phyloP scores from a whole-genome alignment of 2,329 filamentous ascomycete genomes.

The Raffaelea albimanens region DNA sequence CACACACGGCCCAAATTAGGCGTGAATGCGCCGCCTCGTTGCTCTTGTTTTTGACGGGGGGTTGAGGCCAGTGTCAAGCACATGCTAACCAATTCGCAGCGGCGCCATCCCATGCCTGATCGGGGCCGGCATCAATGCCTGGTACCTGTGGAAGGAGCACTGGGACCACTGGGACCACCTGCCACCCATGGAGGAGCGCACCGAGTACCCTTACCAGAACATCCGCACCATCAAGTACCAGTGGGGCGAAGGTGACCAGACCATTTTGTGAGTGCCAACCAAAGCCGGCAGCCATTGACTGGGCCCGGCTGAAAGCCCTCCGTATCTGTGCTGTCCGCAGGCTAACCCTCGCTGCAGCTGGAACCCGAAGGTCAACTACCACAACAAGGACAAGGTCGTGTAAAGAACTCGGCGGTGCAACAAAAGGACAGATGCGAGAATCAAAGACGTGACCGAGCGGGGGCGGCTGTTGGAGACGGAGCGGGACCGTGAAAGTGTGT shows the following conservation, averaged over 20 bases:
- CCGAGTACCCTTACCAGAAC: conserved; percentile 96
- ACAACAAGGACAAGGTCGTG: conserved; percentile 74
- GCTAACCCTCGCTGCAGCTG: conserved; percentile 49
- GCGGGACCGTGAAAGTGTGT: no score
- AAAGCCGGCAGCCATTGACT: not conserved
- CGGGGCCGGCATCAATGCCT: conserved; percentile 71
- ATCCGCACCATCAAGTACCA: conserved; percentile 91
- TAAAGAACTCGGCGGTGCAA: conserved; percentile 20
- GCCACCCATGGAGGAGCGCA: conserved; percentile 78
- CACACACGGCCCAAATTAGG: no score
- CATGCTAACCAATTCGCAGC: conserved; percentile 35
- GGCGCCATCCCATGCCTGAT: conserved; percentile 64
- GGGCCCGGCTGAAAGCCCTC: no score
- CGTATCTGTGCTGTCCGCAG: no score
- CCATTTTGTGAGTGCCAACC: conserved; percentile 19
- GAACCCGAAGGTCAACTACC: conserved; percentile 93
- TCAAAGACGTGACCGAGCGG: no score
- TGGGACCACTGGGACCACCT: conserved; percentile 92
- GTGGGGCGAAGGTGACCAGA: conserved; percentile 93
- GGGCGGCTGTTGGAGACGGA: no score
- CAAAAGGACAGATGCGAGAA: no score
- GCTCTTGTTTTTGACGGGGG: no score
- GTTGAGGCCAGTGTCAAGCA: not conserved
- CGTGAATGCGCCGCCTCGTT: no score
- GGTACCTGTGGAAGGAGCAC: conserved; percentile 86